Evolutionary conservation across 106 monocot genomes (phyloP), one percentile per base, ranked within the genome.

Genomic region (Platanthera guangdongensis): DNA sequence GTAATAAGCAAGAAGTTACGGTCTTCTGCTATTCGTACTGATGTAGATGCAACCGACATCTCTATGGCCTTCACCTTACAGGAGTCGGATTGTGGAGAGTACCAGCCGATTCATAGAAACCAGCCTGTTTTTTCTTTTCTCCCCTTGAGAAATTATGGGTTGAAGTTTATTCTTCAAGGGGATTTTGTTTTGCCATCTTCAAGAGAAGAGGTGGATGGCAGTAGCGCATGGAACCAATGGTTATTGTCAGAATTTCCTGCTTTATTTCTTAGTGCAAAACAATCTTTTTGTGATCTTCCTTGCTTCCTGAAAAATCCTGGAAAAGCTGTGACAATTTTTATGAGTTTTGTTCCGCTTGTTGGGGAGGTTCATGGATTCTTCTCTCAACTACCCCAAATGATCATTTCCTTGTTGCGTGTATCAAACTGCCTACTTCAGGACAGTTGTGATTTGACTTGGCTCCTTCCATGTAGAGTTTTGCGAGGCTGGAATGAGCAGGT

Each of bases 181-280:
- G 99, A 99, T 86, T 99, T 99, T 84, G 85, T 94, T 74, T 78
- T 99, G 72, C 94, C 99, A 81, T 92, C 99, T 79, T 99, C 99
- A 22, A 91, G 99, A 85, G 99, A 99, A 83, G 99, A 99, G 86
- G 91, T 99, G 13, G 94, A 94, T 84, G 90, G 88, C 71, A 77
- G 92, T 80, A 94, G 90, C 88, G 92, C 99, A 19, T 99, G 99
- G 99, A 99, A 99, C 73, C 99, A 94, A 81, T 99, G 94, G 99
- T 84, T 99, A 47, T 85, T 99, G 72, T 88, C 99, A 14, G 90
- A 99, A 76, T 88, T 89, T 59, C 99, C 99, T 84, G 50, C 76
- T 63, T 77, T 99, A 22, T 99, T 94, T 88, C 83, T 99, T 81
- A 76, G 68, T 74, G 87, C 94, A 52, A 80, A 86, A 76, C 80